phyloP scores from a whole-genome alignment of 1,284 basidiomycete species.

The Phylloporus sp. region DNA sequence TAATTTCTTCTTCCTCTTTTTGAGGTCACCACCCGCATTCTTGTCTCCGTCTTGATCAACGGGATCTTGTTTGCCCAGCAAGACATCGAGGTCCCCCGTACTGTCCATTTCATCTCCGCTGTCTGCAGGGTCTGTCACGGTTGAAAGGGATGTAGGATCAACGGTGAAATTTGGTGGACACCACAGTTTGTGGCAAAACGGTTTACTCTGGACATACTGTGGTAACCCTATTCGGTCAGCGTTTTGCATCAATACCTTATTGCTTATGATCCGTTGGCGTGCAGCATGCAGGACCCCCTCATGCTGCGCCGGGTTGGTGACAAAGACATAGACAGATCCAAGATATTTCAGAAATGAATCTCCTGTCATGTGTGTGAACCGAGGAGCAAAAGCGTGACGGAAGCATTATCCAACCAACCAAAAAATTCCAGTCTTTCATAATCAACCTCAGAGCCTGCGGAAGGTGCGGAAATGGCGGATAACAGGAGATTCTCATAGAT shows the following conservation, averaged over 20 bases:
- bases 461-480: constrained; percentile 68
- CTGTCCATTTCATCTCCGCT: constrained; percentile 34
- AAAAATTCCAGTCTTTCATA: constrained; percentile 84
- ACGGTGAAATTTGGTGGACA: constrained; percentile 52
- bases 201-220: constrained; percentile 70
- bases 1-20: constrained; percentile 47
- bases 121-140: constrained; percentile 23
- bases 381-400: constrained; percentile 14
- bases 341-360: constrained; percentile 83
- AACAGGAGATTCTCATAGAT: constrained; percentile 64
- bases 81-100: constrained; percentile 10
- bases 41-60: constrained; percentile 17
- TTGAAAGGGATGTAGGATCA: constrained; percentile 22
- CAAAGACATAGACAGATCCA: constrained; percentile 73
- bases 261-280: constrained; percentile 73
- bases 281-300: constrained; percentile 68
- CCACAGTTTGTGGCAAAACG: constrained; percentile 72
- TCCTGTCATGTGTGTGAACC: constrained; percentile 47
- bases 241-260: constrained; percentile 61
- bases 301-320: constrained; percentile 59
- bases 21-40: constrained; percentile 33
- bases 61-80: constrained; percentile 16
- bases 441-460: constrained; percentile 66
- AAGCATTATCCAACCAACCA: constrained; percentile 56
- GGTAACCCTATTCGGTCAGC: constrained; percentile 64